Percentiles rank a stretch among this genome's conserved stretches.
phyloP scores from a whole-genome alignment of 1,284 basidiomycete genomes.

The Cutaneotrichosporon sp. region DNA sequence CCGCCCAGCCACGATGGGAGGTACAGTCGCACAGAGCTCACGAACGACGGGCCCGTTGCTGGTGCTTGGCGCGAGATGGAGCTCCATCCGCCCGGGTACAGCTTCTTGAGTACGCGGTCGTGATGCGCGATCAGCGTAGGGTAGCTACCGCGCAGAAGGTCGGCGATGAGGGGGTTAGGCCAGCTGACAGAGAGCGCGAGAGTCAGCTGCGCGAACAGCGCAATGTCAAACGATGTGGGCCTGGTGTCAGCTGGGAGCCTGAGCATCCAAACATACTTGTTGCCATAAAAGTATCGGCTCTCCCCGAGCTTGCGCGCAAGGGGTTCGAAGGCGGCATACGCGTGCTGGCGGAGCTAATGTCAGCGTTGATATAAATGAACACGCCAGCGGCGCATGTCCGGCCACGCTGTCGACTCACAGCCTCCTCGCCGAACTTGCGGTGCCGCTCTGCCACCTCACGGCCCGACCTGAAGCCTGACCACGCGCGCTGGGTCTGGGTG shows the following conservation, averaged over 20 bases:
- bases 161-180: conserved; percentile 47
- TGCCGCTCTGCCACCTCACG: conserved; percentile 35
- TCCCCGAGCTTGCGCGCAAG: conserved; percentile 36
- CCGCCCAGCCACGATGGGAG: conserved; percentile 13
- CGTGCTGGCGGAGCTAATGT: conserved; percentile 19
- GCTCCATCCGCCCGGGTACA: conserved; percentile 31
- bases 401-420: conserved; percentile 24
- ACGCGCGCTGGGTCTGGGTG: conserved; percentile 38
- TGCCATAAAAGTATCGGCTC: conserved; percentile 35
- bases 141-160: conserved; percentile 41
- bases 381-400: background rate
- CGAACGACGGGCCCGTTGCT: conserved; percentile 1
- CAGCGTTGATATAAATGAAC: background rate
- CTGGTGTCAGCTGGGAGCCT: conserved; percentile 21
- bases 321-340: conserved; percentile 34
- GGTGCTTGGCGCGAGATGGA: conserved; percentile 14
- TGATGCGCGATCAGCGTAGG: conserved; percentile 42
- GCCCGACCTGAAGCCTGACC: conserved; percentile 42
- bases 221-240: conserved; percentile 47
- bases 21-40: background rate
- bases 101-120: conserved; percentile 29
- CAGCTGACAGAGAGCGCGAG: conserved; percentile 46
- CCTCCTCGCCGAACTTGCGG: conserved; percentile 43
- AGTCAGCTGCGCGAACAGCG: conserved; percentile 50
- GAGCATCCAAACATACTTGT: conserved; percentile 26